Base-by-base conservation (phyloP, 2,329 filamentous ascomycete species). In the Fusarium ramigenum region DNA sequence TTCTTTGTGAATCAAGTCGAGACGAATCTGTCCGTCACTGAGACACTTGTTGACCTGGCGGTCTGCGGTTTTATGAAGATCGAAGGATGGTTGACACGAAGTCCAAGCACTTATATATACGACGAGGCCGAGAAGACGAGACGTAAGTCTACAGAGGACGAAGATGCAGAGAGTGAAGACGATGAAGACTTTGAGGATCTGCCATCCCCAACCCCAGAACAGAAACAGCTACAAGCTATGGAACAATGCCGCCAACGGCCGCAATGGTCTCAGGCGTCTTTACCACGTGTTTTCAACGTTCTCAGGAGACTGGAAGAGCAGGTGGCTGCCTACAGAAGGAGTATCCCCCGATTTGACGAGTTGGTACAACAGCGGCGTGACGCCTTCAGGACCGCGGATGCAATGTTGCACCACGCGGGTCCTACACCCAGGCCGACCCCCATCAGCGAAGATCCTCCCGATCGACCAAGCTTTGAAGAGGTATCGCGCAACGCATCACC, bases 1-100 rank as follows among this genome's bases (percentile, higher is more conserved):
- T 99, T 98, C 78, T 94, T 98, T 76, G 88, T 93, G 9, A 99
- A 99, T 77, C 92, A 94, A 6, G 91, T 98, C 6, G 94, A 98
- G 76, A 95, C 93, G 6, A 99, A 99, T 75, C 84, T 99, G 7
- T 93, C 93, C 0, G 86, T 98, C 4, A 98, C 96, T 0, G 93
- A 97, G 77, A 89, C 93, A 2, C 86, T 98, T 47, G 89, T 97
- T 34, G 93, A 94, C 73, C 86, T 99, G 44, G 93, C 93, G 16
- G 91, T 93, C 2, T 98, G 96, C 76, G 93, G 94, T 10, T 93
- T 93, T 71, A 92, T 97, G 78, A 90, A 91, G 25, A 87, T 98
- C 18, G 94, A 98, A 78, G 93, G 93, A n/a, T 99, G 96, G 96
- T 85, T 98, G 36, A 85, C 96, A 10, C 91, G 94, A 21, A 90